phyloP scores from a whole-genome alignment of 306 rosid genomes.

The Quercus wislizeni region DNA sequence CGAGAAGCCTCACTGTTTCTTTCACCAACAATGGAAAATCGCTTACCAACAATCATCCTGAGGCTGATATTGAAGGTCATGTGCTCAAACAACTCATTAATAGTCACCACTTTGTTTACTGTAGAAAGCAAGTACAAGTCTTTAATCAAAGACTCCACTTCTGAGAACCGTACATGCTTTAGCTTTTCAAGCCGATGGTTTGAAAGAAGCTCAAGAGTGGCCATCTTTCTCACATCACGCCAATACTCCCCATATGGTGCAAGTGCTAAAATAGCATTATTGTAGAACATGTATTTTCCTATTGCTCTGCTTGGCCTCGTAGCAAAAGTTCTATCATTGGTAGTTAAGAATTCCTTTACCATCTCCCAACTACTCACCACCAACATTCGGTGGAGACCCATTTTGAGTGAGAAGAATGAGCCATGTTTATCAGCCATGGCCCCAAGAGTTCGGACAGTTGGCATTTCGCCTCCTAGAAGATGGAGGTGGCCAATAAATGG shows the following conservation, averaged over 20 bases:
- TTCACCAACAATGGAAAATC: conserved; percentile 20
- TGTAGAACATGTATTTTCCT: conserved; percentile 37
- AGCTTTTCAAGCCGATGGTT: conserved; percentile 31
- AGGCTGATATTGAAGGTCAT: conserved; percentile 45
- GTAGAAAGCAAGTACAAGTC: conserved; percentile 13
- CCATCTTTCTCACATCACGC: conserved; percentile 28
- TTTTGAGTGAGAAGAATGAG: conserved; percentile 31
- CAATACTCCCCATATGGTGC: conserved; percentile 33
- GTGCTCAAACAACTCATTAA: conserved; percentile 41
- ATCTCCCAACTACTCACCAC: conserved; percentile 31
- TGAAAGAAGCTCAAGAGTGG: conserved; percentile 27
- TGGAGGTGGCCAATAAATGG: conserved; percentile 35
- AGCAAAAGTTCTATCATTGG: conserved; percentile 34
- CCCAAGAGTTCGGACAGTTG: conserved; percentile 28
- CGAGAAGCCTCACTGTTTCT: conserved; percentile 33
- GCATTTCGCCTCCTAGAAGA: conserved; percentile 18
- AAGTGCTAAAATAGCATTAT: conserved; percentile 30
- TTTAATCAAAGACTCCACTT: conserved; percentile 30
- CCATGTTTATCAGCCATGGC: conserved; percentile 35
- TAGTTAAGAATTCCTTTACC: conserved; percentile 22
- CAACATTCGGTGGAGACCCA: conserved; percentile 28
- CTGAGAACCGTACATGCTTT: conserved; percentile 33
- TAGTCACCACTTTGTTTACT: conserved; percentile 12
- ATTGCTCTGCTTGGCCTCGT: conserved; percentile 25
- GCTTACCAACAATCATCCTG: conserved; percentile 51